Conservation (phyloP, 2,329 filamentous ascomycete genomes). For the Cladosporium sphaerospermum region DNA sequence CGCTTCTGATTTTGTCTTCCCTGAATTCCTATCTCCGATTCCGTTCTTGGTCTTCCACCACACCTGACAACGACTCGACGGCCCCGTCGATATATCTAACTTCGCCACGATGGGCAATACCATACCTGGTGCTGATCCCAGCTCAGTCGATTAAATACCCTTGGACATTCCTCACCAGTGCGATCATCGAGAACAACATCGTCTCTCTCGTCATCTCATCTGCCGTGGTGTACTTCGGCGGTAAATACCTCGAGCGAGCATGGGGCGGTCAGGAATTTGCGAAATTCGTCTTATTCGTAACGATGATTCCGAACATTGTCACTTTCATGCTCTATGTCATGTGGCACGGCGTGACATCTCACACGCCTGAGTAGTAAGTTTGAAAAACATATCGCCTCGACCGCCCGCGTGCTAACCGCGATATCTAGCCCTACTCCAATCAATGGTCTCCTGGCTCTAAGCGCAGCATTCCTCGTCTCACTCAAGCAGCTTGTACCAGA, state of each 20-base stretch:
- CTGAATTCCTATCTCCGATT: conserved; percentile 75
- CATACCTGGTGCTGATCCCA: conserved; percentile 83
- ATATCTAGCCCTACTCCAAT: conserved; percentile 62
- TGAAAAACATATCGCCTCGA: neutral
- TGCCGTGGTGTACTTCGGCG: conserved; percentile 80
- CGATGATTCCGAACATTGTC: conserved; percentile 73
- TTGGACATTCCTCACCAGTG: conserved; percentile 83
- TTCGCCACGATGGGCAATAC: conserved; percentile 40
- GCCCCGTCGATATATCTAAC: conserved; percentile 30
- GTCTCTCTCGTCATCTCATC: conserved; percentile 75
- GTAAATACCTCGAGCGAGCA: conserved; percentile 88
- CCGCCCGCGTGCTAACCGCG: neutral
- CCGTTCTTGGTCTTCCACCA: conserved; percentile 51
- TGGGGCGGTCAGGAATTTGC: conserved; percentile 90
- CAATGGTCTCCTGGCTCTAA: conserved; percentile 80
- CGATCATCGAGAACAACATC: conserved; percentile 87
- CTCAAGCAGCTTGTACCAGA: conserved; percentile 97
- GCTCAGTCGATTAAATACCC: conserved; percentile 79
- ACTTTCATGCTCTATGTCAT: conserved; percentile 67
- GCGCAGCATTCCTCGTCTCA: conserved; percentile 89
- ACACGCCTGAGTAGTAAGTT: conserved; percentile 63
- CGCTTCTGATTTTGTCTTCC: conserved; percentile 69
- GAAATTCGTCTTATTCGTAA: conserved; percentile 75
- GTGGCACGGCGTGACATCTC: conserved; percentile 64
- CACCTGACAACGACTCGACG: conserved; percentile 24